Evolutionary conservation across 805 yeast genomes (phyloP).

Genomic region (Wickerhamiella hasegawae): DNA sequence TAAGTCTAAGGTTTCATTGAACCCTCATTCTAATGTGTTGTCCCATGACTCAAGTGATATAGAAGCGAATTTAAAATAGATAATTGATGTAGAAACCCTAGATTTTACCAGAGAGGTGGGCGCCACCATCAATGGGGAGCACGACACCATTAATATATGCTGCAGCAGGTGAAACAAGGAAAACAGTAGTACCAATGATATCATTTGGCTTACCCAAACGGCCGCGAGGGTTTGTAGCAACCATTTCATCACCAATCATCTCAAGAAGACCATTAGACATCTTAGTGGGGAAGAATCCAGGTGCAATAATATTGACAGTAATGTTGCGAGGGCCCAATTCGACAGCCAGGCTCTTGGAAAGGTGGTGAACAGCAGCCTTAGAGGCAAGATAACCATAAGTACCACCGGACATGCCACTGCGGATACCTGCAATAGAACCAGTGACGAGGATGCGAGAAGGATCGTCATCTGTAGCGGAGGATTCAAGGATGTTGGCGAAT

Average conservation of each 20-base stretch:
- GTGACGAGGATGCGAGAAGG: slow-evolving; percentile 51
- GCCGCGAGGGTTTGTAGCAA: slow-evolving; percentile 38
- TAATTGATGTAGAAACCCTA: background rate
- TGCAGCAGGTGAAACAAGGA: slow-evolving; percentile 39
- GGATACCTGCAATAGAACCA: slow-evolving; percentile 48
- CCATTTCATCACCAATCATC: slow-evolving; percentile 36
- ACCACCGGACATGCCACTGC: slow-evolving; percentile 30
- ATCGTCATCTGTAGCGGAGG: slow-evolving; percentile 36
- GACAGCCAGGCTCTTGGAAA: slow-evolving; percentile 45
- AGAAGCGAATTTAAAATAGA: background rate
- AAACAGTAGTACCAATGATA: slow-evolving; percentile 37
- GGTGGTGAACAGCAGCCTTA: slow-evolving; percentile 58
- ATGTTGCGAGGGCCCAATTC: slow-evolving; percentile 53
- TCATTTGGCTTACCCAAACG: slow-evolving; percentile 51
- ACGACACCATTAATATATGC: slow-evolving; percentile 52
- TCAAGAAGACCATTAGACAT: slow-evolving; percentile 53
- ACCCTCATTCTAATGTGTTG: background rate
- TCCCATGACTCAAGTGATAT: background rate
- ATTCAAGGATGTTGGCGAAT: slow-evolving; percentile 40
- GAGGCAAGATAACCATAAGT: slow-evolving; percentile 60
- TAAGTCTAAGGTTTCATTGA: no score
- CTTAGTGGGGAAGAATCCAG: slow-evolving; percentile 63
- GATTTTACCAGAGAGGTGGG: slow-evolving; percentile 21
- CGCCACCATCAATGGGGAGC: slow-evolving; percentile 59
- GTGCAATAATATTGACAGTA: slow-evolving; percentile 56